Conservation (phyloP, 495 filamentous ascomycete genomes). For the Tuber borchii region DNA sequence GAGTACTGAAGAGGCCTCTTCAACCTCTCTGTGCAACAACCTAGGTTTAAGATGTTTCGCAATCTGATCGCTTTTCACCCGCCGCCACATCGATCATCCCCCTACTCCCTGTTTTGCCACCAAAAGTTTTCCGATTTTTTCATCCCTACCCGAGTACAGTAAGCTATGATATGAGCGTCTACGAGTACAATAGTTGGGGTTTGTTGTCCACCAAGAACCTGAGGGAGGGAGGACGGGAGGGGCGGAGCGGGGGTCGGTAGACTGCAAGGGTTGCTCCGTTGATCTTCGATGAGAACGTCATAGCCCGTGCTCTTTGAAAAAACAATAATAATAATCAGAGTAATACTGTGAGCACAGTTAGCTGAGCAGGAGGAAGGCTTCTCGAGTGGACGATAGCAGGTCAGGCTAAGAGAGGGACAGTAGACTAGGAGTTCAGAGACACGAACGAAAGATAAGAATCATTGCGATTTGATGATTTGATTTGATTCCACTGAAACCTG, state of each 20-base stretch:
- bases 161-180: background rate
- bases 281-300: background rate
- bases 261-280: background rate
- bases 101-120: too few species aligned
- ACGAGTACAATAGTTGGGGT: background rate
- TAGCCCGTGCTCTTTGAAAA: background rate
- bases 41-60: too few species aligned
- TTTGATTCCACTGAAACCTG: background rate
- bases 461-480: background rate
- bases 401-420: background rate
- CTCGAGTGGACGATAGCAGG: background rate
- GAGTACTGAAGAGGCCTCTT: too few species aligned
- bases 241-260: background rate
- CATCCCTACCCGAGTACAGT: background rate
- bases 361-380: background rate
- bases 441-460: background rate
- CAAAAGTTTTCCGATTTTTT: too few species aligned
- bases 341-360: background rate
- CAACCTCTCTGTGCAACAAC: too few species aligned
- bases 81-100: too few species aligned
- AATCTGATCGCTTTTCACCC: too few species aligned
- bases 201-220: background rate
- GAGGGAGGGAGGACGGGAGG: background rate
- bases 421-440: background rate
- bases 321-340: background rate